A percentile compares a stretch with the other conserved stretches of the same genome.
phyloP scores from a whole-genome alignment of 2,329 filamentous ascomycete genomes.

The Colletotrichum sp. region DNA sequence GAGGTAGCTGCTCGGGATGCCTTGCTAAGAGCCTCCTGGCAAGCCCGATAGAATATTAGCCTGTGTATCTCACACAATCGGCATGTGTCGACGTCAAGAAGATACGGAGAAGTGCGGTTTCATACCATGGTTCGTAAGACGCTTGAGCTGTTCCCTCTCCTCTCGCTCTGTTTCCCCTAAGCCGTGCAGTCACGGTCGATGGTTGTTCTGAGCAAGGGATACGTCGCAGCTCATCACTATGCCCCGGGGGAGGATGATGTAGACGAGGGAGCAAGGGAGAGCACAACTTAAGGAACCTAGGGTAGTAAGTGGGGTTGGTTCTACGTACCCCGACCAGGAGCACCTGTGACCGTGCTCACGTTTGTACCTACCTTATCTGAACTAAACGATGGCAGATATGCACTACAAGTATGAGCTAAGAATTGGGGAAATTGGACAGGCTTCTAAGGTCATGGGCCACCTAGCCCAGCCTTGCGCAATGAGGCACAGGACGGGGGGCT shows the following conservation, averaged over 20 bases:
- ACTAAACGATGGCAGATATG: not conserved
- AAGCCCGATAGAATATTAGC: not conserved
- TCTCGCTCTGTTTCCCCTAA: not conserved
- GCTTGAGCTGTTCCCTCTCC: not conserved
- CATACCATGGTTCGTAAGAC: not conserved
- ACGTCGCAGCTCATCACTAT: not conserved
- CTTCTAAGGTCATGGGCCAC: not conserved
- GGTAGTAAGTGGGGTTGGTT: not conserved
- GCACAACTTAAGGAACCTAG: not conserved
- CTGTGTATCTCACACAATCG: not conserved
- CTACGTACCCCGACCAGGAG: not conserved
- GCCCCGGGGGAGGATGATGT: not conserved
- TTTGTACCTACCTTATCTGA: not conserved
- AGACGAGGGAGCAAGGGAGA: not conserved
- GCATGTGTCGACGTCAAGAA: not conserved
- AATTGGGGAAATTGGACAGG: not conserved
- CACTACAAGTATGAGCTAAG: not conserved
- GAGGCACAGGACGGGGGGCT: not conserved
- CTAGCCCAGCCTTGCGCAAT: not conserved
- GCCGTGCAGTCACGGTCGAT: not conserved
- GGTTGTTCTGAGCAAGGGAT: not conserved
- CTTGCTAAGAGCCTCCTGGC: slow-evolving; percentile 9
- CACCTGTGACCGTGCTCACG: not conserved
- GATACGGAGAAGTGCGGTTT: not conserved
- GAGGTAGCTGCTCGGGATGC: slow-evolving; percentile 50